Conservation (phyloP, 495 filamentous ascomycete species). For the Baudoinia panamericana region DNA sequence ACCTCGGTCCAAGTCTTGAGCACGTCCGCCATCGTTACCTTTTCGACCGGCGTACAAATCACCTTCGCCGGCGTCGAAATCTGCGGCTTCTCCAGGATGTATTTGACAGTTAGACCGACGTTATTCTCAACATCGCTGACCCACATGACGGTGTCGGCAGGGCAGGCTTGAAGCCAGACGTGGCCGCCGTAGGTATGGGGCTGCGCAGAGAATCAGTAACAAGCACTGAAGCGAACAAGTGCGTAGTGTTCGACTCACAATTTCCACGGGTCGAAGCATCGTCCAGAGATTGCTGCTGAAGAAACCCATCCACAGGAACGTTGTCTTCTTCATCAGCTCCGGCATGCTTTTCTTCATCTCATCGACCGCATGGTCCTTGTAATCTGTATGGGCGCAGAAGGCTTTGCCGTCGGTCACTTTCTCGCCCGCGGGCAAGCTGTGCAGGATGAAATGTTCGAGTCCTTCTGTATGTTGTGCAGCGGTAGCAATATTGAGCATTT, state of each 20-base stretch:
- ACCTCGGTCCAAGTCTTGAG: neutral
- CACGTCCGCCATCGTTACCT: neutral
- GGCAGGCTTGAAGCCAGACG: neutral
- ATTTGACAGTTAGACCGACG: neutral
- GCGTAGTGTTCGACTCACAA: neutral
- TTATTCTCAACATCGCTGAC: neutral
- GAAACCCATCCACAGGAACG: conserved; percentile 17
- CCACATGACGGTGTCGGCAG: neutral
- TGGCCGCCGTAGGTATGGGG: conserved; percentile 1
- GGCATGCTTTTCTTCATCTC: conserved; percentile 21
- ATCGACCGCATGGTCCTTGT: conserved; percentile 24
- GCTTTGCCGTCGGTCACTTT: conserved; percentile 16
- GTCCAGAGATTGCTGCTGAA: neutral
- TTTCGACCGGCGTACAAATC: neutral
- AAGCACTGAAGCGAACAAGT: neutral
- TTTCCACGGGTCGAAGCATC: neutral
- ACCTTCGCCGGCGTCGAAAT: neutral
- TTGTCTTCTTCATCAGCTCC: conserved; percentile 22
- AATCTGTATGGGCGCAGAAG: conserved; percentile 25
- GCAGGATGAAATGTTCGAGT: conserved; percentile 38
- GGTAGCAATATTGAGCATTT: conserved; percentile 34
- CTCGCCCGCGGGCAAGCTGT: conserved; percentile 30
- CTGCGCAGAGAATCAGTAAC: neutral
- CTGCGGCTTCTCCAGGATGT: neutral
- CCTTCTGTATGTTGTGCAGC: conserved; percentile 30